phyloP scores from a whole-genome alignment of 345 rosid species.

The Lepidium africanum region DNA sequence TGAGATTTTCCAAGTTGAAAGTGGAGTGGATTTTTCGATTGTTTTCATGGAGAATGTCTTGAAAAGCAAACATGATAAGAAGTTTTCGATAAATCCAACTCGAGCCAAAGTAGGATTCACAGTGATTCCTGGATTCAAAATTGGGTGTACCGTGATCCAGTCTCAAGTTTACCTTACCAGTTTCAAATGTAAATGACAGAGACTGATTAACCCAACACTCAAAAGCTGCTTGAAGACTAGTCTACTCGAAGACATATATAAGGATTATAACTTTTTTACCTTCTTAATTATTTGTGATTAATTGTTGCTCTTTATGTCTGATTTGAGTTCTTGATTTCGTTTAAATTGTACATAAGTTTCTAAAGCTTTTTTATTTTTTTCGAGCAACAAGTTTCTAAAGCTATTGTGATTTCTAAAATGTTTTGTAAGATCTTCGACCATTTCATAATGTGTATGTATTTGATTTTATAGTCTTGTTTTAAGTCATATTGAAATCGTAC shows the following conservation, averaged over 20 bases:
- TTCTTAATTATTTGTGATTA: conserved; percentile 24
- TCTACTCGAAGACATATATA: not conserved
- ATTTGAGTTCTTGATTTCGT: conserved; percentile 11
- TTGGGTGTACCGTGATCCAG: conserved; percentile 66
- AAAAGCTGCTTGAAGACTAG: not conserved
- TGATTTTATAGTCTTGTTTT: too few species aligned
- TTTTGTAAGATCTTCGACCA: too few species aligned
- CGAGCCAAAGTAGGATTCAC: conserved; percentile 78
- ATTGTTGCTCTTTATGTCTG: conserved; percentile 5
- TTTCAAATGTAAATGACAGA: conserved; percentile 37
- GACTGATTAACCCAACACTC: not conserved
- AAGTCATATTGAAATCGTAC: too few species aligned
- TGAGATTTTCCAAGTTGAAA: conserved; percentile 84
- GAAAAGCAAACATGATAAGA: conserved; percentile 24
- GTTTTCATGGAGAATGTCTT: conserved; percentile 83
- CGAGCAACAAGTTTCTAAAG: too few species aligned
- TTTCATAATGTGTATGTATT: too few species aligned
- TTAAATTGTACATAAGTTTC: conserved; percentile 11
- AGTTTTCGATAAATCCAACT: conserved; percentile 19
- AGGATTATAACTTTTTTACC: not conserved
- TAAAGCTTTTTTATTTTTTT: not conserved
- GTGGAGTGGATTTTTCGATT: conserved; percentile 65
- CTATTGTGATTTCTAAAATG: too few species aligned
- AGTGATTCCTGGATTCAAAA: conserved; percentile 83
- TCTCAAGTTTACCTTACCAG: conserved; percentile 68